These are phyloP conservation scores for Flaveria trinervia DNA, from an alignment of 129 eudicot genomes.

Conservation along the genomic window DNA sequence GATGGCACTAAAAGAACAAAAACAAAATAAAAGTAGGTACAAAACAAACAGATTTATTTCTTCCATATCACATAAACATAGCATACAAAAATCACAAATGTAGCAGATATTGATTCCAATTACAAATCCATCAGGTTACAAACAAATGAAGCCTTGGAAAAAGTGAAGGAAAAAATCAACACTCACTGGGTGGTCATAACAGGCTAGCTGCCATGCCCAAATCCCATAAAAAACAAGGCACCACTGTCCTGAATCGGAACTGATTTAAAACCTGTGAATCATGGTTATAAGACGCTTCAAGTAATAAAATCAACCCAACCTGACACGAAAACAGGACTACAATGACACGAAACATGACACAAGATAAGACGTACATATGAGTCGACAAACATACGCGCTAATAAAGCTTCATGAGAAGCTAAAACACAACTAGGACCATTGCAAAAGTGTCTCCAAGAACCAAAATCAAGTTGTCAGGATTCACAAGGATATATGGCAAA, in stretches of 20 bases:
- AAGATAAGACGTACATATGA: constrained; percentile 13
- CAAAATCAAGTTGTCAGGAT: constrained; percentile 40
- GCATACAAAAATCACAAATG: constrained; percentile 30
- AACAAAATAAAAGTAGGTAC: neutral
- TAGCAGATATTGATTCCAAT: constrained; percentile 29
- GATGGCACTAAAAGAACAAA: too few relatives aligned
- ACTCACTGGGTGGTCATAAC: constrained; percentile 52
- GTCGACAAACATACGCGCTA: constrained; percentile 7
- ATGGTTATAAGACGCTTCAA: neutral
- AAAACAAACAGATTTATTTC: constrained; percentile 27
- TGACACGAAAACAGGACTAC: constrained; percentile 5
- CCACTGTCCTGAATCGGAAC: constrained; percentile 29
- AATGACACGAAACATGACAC: neutral
- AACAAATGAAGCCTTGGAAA: constrained; percentile 54
- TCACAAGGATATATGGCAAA: constrained; percentile 50
- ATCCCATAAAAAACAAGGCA: constrained; percentile 56
- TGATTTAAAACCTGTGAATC: constrained; percentile 27
- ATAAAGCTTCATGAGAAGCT: constrained; percentile 36
- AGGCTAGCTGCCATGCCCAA: constrained; percentile 51
- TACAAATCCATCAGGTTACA: constrained; percentile 40
- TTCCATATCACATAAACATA: constrained; percentile 9
- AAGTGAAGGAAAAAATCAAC: constrained; percentile 51
- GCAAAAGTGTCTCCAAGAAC: constrained; percentile 31
- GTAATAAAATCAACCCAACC: constrained; percentile 32
- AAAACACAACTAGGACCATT: constrained; percentile 32